phyloP scores from a whole-genome alignment of 192 early-diverging fungal genomes.

The Backusella psychrophila region DNA sequence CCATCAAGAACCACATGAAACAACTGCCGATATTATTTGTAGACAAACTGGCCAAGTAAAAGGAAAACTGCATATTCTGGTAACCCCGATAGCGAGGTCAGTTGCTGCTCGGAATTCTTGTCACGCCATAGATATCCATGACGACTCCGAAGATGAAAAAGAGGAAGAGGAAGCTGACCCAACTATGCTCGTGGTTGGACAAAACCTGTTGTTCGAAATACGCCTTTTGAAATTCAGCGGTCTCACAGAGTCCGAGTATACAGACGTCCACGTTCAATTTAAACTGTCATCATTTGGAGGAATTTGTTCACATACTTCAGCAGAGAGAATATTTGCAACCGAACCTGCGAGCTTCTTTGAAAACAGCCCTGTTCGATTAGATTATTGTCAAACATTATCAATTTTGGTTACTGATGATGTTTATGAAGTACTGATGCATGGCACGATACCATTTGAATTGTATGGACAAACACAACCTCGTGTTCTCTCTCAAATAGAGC shows the following conservation, averaged over 20 bases:
- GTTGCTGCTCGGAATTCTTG: background rate
- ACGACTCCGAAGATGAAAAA: constrained; percentile 17
- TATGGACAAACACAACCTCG: constrained; percentile 46
- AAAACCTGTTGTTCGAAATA: constrained; percentile 61
- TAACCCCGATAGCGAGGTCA: constrained; percentile 38
- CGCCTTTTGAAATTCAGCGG: constrained; percentile 57
- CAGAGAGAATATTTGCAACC: constrained; percentile 58
- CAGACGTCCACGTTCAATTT: constrained; percentile 76
- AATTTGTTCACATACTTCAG: constrained; percentile 32
- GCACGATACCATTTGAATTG: constrained; percentile 47
- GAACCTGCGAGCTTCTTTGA: constrained; percentile 59
- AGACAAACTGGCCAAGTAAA: constrained; percentile 42
- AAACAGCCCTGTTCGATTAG: constrained; percentile 44
- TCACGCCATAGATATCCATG: background rate
- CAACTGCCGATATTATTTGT: constrained; percentile 38
- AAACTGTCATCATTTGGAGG: constrained; percentile 61
- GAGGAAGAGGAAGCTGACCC: background rate
- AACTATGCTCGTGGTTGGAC: constrained; percentile 41
- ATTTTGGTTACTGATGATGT: constrained; percentile 31
- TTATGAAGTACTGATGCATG: constrained; percentile 12
- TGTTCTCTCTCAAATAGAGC: constrained; percentile 42
- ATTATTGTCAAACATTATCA: constrained; percentile 50
- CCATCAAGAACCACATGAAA: constrained; percentile 41
- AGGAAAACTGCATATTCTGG: constrained; percentile 39
- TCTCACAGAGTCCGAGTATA: constrained; percentile 56